These are phyloP conservation scores for Vitis amurensis DNA, from an alignment of 164 flowering plant species.

Conservation along the genomic window DNA sequence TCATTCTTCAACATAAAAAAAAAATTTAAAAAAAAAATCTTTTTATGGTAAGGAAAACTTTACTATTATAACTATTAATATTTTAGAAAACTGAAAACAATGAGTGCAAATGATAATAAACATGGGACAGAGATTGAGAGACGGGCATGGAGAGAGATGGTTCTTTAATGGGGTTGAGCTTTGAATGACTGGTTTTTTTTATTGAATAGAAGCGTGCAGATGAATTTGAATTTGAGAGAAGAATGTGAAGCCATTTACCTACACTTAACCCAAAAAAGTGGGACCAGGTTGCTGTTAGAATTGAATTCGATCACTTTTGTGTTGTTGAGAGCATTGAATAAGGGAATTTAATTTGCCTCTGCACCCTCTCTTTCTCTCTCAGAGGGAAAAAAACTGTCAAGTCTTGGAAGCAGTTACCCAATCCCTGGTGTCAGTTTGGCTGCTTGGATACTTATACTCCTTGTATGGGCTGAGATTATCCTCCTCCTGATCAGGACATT, in stretches of 20 bases:
- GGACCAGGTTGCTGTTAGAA: constrained; percentile 31
- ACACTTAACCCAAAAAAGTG: constrained; percentile 6
- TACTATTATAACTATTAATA: too few relatives aligned
- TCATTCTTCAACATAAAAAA: background rate
- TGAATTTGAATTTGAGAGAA: background rate
- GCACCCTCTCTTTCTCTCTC: background rate
- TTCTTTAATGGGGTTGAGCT: constrained; percentile 10
- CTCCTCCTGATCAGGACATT: too few relatives aligned
- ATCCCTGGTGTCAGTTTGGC: too few relatives aligned
- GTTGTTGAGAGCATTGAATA: constrained; percentile 66
- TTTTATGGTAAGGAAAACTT: too few relatives aligned
- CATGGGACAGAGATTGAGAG: constrained; percentile 3
- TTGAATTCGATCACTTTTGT: constrained; percentile 30
- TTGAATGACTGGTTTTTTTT: background rate
- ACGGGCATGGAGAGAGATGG: background rate
- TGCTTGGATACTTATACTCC: too few relatives aligned
- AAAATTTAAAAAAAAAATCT: too few relatives aligned
- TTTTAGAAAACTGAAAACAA: too few relatives aligned
- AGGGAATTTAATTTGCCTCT: constrained; percentile 24
- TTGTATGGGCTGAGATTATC: too few relatives aligned
- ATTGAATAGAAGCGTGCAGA: background rate
- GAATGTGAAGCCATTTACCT: constrained; percentile 3
- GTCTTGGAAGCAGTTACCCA: too few relatives aligned
- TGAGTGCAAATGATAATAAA: too few relatives aligned
- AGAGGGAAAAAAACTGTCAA: background rate